Base-by-base conservation (phyloP, 2,329 filamentous ascomycete species). In the Chrysosporium keratinophilum region DNA sequence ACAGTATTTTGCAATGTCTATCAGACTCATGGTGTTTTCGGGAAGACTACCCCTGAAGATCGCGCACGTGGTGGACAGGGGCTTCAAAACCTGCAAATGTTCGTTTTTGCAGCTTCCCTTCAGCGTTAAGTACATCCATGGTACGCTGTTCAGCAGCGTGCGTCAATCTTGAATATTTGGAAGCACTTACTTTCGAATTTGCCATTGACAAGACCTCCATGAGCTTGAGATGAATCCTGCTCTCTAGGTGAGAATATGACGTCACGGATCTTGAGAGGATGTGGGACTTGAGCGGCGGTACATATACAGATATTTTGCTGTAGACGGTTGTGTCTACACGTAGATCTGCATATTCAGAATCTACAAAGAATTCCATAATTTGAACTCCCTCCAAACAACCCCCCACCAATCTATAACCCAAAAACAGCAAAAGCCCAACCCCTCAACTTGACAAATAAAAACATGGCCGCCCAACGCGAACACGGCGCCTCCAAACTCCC, bases 391-490 rank as follows among this genome's bases (percentile, higher is more conserved):
- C 7, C 23, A 28, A 28, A 28, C 23, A 28, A 28, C 7, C 7
- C 7, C 7, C 7, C 37, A 3, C 14, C 37, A 17, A 40, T 3
- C 14, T 3, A 40, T 5, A n/a, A 3, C 10, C 37, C 17, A n/a
- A 40, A 40, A 40, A 9, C 37, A 40, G n/a, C 5, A 40, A 9
- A 17, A 17, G 3, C 10, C 3, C 14, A 40, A 40, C n/a, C n/a
- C n/a, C n/a, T n/a, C n/a, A 43, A 43, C 6, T 7, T 15, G 4
- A 5, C 33, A 14, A 17, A 19, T n/a, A n/a, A n/a, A n/a, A n/a
- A n/a, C n/a, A 51, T 51, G 49, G 39, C 49, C 28, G 39, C 49
- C 23, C 49, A 51, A 43, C 49, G 49, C 49, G 49, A 51, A 51
- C 33, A 42, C 39, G 39, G 39, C 49, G 19, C 5, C 41, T 45